These are phyloP conservation scores for Phytophthora vignae DNA, from an alignment of 352 stramenopile species.

Conservation along the genomic window DNA sequence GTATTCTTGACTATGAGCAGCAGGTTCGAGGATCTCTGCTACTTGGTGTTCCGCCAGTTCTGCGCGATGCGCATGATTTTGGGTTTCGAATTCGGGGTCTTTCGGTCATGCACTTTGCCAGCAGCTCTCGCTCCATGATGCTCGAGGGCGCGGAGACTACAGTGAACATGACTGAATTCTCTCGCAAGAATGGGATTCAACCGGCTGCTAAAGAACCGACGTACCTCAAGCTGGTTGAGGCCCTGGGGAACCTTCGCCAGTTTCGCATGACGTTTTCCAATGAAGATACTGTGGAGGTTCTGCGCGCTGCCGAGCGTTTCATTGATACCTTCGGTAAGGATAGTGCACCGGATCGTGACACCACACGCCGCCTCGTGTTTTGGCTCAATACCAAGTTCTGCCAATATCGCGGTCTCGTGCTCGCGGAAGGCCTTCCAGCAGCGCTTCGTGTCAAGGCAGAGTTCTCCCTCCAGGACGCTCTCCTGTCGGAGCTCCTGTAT, in stretches of 20 bases:
- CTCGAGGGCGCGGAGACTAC: background rate
- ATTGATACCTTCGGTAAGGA: background rate
- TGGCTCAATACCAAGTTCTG: constrained; percentile 25
- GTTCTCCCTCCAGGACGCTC: constrained; percentile 12
- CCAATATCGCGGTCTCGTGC: constrained; percentile 15
- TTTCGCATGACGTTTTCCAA: constrained; percentile 23
- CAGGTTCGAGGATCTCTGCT: constrained; percentile 7
- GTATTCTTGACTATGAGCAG: constrained; percentile 17
- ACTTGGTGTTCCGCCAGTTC: background rate
- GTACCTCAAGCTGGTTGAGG: background rate
- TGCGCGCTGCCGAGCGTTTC: background rate
- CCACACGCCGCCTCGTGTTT: background rate
- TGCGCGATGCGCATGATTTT: constrained; percentile 13
- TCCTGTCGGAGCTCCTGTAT: constrained; percentile 4
- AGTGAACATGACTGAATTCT: constrained; percentile 21
- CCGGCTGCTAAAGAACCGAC: background rate
- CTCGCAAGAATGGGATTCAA: background rate
- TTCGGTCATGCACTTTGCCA: constrained; percentile 12
- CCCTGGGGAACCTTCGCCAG: background rate
- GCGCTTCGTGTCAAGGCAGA: constrained; percentile 6
- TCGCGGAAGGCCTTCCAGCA: background rate
- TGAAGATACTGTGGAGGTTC: background rate
- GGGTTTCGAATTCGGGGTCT: constrained; percentile 4
- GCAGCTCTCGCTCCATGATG: background rate
- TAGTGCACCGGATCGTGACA: constrained; percentile 1